phyloP scores from a whole-genome alignment of 2,329 filamentous ascomycete species.

The Ceratocystis lukuohia region DNA sequence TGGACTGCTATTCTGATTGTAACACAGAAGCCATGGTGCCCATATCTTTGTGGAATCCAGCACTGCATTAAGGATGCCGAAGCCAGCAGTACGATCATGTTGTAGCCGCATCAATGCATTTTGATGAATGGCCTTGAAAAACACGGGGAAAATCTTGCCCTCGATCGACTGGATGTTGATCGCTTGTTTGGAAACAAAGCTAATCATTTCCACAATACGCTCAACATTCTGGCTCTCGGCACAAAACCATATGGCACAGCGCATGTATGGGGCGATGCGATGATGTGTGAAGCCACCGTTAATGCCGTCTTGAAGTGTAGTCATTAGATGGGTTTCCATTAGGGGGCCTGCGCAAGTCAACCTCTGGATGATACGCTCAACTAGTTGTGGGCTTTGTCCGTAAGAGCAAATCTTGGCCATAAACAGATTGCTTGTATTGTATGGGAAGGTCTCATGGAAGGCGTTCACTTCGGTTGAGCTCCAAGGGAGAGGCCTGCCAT shows the following conservation, averaged over 20 bases:
- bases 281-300: conserved; percentile 35
- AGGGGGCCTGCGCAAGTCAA: conserved; percentile 40
- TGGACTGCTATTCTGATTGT: conserved; percentile 23
- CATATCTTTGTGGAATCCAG: conserved; percentile 30
- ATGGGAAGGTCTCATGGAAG: conserved; percentile 32
- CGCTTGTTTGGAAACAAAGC: conserved; percentile 34
- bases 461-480: conserved; percentile 34
- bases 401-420: conserved; percentile 52
- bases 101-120: background rate
- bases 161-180: conserved; percentile 34
- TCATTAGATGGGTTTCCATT: conserved; percentile 40
- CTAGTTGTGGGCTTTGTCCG: conserved; percentile 41
- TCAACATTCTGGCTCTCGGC: conserved; percentile 28
- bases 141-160: conserved; percentile 36
- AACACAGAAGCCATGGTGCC: conserved; percentile 38
- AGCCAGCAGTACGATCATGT: background rate
- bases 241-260: conserved; percentile 43
- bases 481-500: conserved; percentile 31
- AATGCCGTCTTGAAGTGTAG: conserved; percentile 41
- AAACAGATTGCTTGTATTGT: conserved; percentile 37
- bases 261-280: conserved; percentile 42
- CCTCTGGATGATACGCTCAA: conserved; percentile 42
- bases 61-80: background rate
- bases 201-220: conserved; percentile 30
- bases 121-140: conserved; percentile 26